A percentile compares a stretch with the other conserved stretches of the same genome.
Evolutionary conservation across 2,329 filamentous ascomycete species (phyloP).

Genomic region (Neopestalotiopsis clavispora): DNA sequence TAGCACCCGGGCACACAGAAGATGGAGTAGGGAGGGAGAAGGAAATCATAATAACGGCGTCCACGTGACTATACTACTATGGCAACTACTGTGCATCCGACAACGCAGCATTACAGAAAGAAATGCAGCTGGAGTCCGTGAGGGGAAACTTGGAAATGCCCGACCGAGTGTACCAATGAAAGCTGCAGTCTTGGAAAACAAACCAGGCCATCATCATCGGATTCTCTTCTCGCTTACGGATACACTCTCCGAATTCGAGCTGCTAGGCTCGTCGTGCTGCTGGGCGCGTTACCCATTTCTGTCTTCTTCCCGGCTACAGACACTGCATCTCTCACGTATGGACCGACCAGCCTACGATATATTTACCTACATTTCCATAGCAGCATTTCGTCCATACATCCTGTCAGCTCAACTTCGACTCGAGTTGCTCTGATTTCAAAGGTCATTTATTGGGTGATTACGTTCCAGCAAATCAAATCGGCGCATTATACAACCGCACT

Average conservation of each 20-base stretch:
- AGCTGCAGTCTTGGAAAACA: background rate
- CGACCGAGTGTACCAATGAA: background rate
- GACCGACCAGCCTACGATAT: too few relatives aligned
- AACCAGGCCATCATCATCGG: background rate
- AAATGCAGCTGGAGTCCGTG: background rate
- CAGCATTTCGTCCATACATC: background rate
- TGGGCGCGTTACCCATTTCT: background rate
- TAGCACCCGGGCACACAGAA: background rate
- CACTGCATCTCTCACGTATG: background rate
- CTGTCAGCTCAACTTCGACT: background rate
- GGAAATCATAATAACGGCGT: background rate
- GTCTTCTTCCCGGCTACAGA: background rate
- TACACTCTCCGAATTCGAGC: background rate
- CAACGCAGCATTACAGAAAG: background rate
- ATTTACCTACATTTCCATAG: background rate
- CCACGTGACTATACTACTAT: background rate
- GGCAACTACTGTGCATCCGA: background rate
- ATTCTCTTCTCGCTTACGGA: background rate
- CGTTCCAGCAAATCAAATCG: background rate
- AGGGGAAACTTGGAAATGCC: background rate
- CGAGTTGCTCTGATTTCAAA: background rate
- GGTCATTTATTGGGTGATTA: background rate
- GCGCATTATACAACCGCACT: background rate
- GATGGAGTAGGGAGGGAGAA: background rate
- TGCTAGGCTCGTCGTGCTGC: background rate